Evolutionary conservation across 2,329 filamentous ascomycete genomes (phyloP), one percentile per base, ranked within the genome.

Genomic region (Penicillium olsonii): DNA sequence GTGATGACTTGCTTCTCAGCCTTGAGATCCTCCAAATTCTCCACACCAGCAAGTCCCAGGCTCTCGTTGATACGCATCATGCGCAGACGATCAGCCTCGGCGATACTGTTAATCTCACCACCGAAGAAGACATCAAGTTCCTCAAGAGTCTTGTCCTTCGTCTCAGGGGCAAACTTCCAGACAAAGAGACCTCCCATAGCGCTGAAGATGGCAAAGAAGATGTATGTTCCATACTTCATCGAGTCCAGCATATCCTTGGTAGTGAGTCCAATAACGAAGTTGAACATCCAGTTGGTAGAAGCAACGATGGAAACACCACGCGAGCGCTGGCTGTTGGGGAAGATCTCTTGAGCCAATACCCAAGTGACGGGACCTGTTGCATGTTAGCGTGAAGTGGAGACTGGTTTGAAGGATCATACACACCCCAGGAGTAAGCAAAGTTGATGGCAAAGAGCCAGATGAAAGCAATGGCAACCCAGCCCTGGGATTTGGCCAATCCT

Each of bases 51-150:
- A 45, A 89, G 71, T 0, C 87, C 87, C 53, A 90, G 84, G 60
- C 88, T 85, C 26, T 75, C 72, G 65, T 88, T 85, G 60, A 90
- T 88, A 66, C 87, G 82, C n/a, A 78, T 78, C 84, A 89, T 89
- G 22, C 87, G 79, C 69, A 87, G 84, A 40, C 69, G 57, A 54
- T 72, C 66, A 24, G 64, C 54, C 35, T 64, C 63, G 9, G 71
- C 69, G 55, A 75, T 66, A 46, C 66, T 59, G 0, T 60, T 54
- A 37, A 45, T 47, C 42, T 59, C 53, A 27, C 67, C 57, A 38
- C 71, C 62, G 50, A 74, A 69, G 62, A 67, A 63, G 46, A 85
- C 75, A 57, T 88, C 85, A 80, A 83, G 77, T 59, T 83, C 80
- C 53, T 83, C 80, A 2, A 81, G 68, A 2, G 74, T 76, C 17